These are phyloP conservation scores for Aspergillus ostianus DNA, from an alignment of 495 filamentous ascomycete genomes.

Conservation along the genomic window DNA sequence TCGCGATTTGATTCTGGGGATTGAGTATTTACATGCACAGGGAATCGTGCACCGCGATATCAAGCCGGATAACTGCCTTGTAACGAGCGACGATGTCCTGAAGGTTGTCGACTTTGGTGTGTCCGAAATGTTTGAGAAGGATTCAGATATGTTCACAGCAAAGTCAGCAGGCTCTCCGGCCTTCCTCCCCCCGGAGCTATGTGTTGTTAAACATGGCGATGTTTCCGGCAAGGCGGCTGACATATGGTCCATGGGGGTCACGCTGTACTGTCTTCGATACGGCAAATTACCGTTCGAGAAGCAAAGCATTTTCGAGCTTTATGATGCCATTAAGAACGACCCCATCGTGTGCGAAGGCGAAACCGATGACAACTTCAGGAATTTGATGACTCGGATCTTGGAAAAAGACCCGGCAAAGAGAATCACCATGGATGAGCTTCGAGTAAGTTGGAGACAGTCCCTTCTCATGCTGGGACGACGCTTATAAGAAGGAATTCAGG, in stretches of 20 bases:
- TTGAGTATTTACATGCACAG: constrained; percentile 95
- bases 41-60: constrained; percentile 96
- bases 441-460: constrained; percentile 56
- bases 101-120: constrained; percentile 99
- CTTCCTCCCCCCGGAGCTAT: constrained; percentile 91
- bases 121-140: constrained; percentile 95
- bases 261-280: constrained; percentile 88
- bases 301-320: constrained; percentile 76
- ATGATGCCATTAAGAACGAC: constrained; percentile 79
- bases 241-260: constrained; percentile 98
- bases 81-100: constrained; percentile 86
- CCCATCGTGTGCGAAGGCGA: constrained; percentile 45
- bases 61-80: constrained; percentile 93
- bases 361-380: constrained; percentile 56
- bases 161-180: constrained; percentile 95
- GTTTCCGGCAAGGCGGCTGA: constrained; percentile 88
- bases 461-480: constrained; percentile 5
- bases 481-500: constrained; percentile 46
- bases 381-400: constrained; percentile 65
- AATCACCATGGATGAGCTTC: constrained; percentile 75
- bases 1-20: constrained; percentile 90
- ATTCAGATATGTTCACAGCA: constrained; percentile 83
- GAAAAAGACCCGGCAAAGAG: constrained; percentile 76
- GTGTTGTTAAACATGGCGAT: constrained; percentile 82
- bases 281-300: constrained; percentile 83